These are phyloP conservation scores for Naumovozyma baii DNA, from an alignment of 805 yeast species.

Conservation along the genomic window DNA sequence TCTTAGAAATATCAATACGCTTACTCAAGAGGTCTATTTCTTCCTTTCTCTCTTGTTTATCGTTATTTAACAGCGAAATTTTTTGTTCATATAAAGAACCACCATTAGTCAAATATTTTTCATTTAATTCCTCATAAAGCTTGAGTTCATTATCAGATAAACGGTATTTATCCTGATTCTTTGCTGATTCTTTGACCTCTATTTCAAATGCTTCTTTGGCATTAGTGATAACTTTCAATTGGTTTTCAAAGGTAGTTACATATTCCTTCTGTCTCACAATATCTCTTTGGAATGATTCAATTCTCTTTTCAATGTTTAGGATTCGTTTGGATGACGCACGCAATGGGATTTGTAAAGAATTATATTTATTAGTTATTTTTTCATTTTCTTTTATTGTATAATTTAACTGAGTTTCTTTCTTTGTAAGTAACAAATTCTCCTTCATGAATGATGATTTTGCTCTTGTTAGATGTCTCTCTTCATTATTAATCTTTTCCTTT, in stretches of 20 bases:
- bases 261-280: constrained; percentile 39
- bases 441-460: constrained; percentile 39
- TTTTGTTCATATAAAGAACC: constrained; percentile 47
- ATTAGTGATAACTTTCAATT: constrained; percentile 37
- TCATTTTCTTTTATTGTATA: constrained; percentile 36
- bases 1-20: constrained; percentile 30
- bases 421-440: constrained; percentile 35
- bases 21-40: constrained; percentile 32
- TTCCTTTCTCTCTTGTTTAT: constrained; percentile 35
- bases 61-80: constrained; percentile 33
- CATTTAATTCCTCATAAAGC: constrained; percentile 52
- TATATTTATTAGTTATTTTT: constrained; percentile 35
- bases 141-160: constrained; percentile 43
- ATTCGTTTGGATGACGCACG: constrained; percentile 40
- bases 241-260: constrained; percentile 36
- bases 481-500: constrained; percentile 28
- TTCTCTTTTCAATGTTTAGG: constrained; percentile 37
- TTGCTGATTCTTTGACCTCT: constrained; percentile 18
- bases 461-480: constrained; percentile 32
- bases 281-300: constrained; percentile 44
- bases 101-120: constrained; percentile 46
- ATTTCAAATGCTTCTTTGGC: constrained; percentile 34
- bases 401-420: constrained; percentile 32
- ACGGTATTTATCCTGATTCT: constrained; percentile 25
- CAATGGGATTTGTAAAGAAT: constrained; percentile 55